Percentiles rank a stretch among this genome's conserved stretches.
Evolutionary conservation across 768 basidiomycete genomes (phyloP).

Genomic region (Boletus barrowsii): DNA sequence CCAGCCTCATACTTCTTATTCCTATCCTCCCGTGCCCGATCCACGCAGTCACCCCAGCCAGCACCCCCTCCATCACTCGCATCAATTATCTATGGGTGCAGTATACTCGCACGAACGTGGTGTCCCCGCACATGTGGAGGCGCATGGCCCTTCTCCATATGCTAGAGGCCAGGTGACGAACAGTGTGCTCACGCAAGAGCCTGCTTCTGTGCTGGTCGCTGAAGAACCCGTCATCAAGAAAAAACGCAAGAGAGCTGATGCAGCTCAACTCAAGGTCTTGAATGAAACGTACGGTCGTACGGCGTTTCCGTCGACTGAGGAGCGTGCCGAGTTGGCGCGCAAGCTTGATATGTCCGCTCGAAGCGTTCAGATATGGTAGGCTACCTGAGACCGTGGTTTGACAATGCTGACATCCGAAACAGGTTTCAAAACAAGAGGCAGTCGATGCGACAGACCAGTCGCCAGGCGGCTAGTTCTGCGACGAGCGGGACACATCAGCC

Average conservation of each 20-base stretch:
- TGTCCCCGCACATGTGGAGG: conserved; percentile 40
- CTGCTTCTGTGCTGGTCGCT: conserved; percentile 34
- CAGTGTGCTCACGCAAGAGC: conserved; percentile 32
- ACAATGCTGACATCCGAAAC: conserved; percentile 22
- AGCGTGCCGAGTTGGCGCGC: conserved; percentile 73
- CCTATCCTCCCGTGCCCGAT: conserved; percentile 37
- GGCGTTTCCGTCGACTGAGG: conserved; percentile 85
- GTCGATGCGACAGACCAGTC: conserved; percentile 74
- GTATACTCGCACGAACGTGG: conserved; percentile 33
- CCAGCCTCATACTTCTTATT: conserved; percentile 33
- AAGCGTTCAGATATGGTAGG: conserved; percentile 84
- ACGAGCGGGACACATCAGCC: conserved; percentile 46
- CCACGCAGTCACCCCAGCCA: conserved; percentile 32
- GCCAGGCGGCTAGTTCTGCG: conserved; percentile 52
- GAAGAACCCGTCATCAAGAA: conserved; percentile 80
- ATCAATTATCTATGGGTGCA: conserved; percentile 27
- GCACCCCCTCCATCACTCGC: conserved; percentile 22
- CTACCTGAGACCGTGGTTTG: conserved; percentile 8
- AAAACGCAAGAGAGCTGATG: conserved; percentile 84
- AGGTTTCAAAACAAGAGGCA: conserved; percentile 91
- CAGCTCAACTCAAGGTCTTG: conserved; percentile 73
- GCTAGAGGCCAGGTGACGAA: conserved; percentile 40
- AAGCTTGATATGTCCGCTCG: conserved; percentile 79
- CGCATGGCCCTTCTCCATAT: conserved; percentile 46
- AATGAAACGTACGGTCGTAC: conserved; percentile 80